These are phyloP conservation scores for Chaetomium fimeti DNA, from an alignment of 495 filamentous ascomycete species.

Conservation along the genomic window DNA sequence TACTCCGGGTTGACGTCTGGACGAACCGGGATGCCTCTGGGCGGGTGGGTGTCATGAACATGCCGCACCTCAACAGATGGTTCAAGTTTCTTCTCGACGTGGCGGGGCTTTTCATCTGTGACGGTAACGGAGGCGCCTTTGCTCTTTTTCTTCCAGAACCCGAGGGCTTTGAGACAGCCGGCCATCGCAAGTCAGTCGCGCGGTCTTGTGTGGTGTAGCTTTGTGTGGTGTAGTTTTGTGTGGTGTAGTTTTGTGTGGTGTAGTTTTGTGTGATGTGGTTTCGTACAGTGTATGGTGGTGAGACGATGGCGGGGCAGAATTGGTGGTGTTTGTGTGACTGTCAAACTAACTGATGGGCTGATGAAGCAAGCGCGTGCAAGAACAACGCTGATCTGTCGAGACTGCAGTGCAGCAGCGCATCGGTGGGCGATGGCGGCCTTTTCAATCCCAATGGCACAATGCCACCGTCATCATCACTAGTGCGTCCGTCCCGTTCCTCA, in stretches of 20 bases:
- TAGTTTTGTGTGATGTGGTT: no score
- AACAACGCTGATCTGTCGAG: no score
- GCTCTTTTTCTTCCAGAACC: slow-evolving; percentile 17
- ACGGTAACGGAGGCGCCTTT: not conserved
- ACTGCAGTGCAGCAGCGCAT: no score
- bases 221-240: no score
- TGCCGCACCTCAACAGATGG: not conserved
- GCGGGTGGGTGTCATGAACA: not conserved
- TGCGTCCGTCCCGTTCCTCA: not conserved
- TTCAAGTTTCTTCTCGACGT: slow-evolving; percentile 11
- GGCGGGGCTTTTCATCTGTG: not conserved
- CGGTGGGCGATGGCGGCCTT: not conserved
- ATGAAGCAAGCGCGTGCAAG: no score
- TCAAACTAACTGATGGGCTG: no score
- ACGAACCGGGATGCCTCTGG: slow-evolving; percentile 5
- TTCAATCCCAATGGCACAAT: not conserved
- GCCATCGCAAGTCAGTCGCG: not conserved
- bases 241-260: no score
- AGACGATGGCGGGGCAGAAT: no score
- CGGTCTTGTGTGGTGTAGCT: no score
- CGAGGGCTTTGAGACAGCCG: not conserved
- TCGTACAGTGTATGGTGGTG: no score
- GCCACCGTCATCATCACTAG: not conserved
- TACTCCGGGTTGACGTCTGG: slow-evolving; percentile 20
- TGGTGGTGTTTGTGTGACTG: no score